Evolutionary conservation across 2,329 filamentous ascomycete genomes (phyloP).

Genomic region (Epichloe elymi): DNA sequence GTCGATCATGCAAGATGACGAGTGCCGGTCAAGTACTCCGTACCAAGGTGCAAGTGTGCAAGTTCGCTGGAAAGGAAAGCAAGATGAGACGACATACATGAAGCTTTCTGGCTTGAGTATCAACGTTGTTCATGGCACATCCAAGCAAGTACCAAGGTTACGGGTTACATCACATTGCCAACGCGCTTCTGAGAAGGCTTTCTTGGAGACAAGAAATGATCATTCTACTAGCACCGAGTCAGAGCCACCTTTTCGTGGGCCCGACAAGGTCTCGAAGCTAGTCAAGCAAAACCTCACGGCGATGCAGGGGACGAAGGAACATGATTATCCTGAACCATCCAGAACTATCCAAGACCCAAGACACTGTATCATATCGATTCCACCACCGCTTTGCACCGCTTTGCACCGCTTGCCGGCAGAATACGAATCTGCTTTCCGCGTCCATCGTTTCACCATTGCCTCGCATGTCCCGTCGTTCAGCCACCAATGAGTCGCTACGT

Average conservation of each 20-base stretch:
- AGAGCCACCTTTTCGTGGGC: neutral
- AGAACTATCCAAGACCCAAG: neutral
- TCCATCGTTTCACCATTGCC: neutral
- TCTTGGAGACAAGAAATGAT: too few species aligned
- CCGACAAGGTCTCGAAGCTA: neutral
- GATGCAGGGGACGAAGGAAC: neutral
- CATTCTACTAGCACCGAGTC: neutral
- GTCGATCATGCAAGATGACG: too few species aligned
- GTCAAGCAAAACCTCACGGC: neutral
- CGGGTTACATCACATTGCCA: too few species aligned
- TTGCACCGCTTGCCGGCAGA: neutral
- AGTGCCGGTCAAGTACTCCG: too few species aligned
- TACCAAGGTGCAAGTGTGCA: too few species aligned
- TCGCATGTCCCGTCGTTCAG: neutral
- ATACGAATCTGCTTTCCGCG: neutral
- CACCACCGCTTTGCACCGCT: neutral
- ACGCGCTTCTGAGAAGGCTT: too few species aligned
- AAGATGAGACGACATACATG: too few species aligned
- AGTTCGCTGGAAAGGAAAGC: too few species aligned
- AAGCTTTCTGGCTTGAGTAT: too few species aligned
- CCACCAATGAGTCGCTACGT: neutral
- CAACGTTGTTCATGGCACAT: too few species aligned
- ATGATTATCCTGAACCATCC: too few species aligned
- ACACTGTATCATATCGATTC: neutral
- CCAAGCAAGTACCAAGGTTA: too few species aligned